Evolutionary conservation across 176 grass and related monocot genomes (phyloP), one percentile per base, ranked within the genome.

Genomic region (Dendrocalamus sinicus): DNA sequence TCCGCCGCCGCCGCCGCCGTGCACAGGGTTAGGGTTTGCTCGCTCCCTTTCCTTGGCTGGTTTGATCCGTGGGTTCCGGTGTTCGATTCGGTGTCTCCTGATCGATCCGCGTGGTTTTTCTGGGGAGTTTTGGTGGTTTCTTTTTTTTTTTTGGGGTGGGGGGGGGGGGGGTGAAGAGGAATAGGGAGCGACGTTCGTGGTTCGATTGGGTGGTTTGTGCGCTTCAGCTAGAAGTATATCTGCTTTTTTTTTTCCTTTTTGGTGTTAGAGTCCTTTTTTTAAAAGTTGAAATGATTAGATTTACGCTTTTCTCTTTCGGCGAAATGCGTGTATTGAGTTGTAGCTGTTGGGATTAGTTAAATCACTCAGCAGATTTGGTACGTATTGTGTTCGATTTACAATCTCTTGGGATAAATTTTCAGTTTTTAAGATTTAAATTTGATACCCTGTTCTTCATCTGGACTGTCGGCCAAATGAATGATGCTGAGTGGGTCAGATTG

Each of bases 11-110:
- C 88, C 72, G 78, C 86, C 86, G 35, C 85, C 22, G 11, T 30
- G 71, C 68, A 30, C 87, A 86, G 60, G 82, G 87, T 93, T 89
- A 91, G 85, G 80, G 73, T 90, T 88, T 84, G 28, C 43, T 24
- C 17, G 2, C 43, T 14, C 24, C 12, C n/a, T 51, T 15, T 22
- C 28, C 78, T 41, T 78, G 76, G 0, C 26, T 45, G 30, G 16
- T 52, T 57, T 67, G 86, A 85, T 88, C 86, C 74, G 73, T 75
- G 12, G 3, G 6, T 30, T 67, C 0, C 22, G 17, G 66, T 9
- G 10, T 23, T 63, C 71, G 81, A 84, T 77, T 87, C 40, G 81
- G 19, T 16, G 72, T 63, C 22, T 0, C 37, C 12, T 37, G 80
- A 72, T 81, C 53, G 84, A 89, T 87, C 53, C 70, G 80, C 75